Conservation (phyloP, 257 asterid genomes). For the Nicotiana undulata region DNA sequence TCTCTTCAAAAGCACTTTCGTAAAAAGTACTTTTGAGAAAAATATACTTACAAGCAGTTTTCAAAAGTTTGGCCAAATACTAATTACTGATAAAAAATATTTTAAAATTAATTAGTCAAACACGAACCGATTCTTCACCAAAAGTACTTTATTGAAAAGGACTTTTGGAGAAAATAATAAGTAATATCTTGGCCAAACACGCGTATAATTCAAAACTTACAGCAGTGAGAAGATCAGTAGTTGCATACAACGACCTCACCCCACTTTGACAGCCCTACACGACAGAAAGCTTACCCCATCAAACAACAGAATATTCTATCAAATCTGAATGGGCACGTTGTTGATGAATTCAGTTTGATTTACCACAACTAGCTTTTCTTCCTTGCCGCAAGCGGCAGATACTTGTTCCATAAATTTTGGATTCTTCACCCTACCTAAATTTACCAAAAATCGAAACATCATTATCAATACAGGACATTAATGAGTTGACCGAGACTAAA, state of each 20-base stretch:
- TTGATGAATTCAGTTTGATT: background rate
- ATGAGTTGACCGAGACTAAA: background rate
- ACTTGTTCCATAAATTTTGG: conserved; percentile 62
- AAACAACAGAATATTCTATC: background rate
- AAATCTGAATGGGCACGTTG: background rate
- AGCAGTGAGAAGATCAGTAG: conserved; percentile 54
- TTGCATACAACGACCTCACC: conserved; percentile 69
- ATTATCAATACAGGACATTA: background rate
- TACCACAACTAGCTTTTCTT: conserved; percentile 70
- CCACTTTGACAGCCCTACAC: conserved; percentile 82
- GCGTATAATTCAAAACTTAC: no score
- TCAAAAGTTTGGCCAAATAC: no score
- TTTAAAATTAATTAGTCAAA: no score
- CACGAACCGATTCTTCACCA: no score
- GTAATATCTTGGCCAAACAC: no score
- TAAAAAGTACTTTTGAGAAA: no score
- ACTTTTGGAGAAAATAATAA: no score
- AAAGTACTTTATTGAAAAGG: no score
- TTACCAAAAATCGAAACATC: background rate
- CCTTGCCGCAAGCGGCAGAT: conserved; percentile 36
- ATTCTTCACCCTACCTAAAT: conserved; percentile 71
- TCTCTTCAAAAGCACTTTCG: no score
- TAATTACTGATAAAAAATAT: no score
- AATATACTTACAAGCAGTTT: no score
- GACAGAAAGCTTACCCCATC: background rate